phyloP scores from a whole-genome alignment of 1,284 basidiomycete genomes.

The Heliocybe sulcata region DNA sequence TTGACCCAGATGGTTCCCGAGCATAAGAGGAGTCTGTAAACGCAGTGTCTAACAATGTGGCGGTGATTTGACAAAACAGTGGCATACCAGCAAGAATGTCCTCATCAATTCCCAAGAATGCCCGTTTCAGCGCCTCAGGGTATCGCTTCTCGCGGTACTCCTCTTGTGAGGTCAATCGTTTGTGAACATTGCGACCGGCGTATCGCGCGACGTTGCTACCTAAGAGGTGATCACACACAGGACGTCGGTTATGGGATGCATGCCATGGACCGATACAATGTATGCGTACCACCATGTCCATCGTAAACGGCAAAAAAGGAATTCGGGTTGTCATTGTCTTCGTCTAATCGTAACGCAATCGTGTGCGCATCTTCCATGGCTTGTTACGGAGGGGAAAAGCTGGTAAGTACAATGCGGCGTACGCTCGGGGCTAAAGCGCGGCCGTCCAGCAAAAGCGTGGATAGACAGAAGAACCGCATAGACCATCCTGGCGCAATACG shows the following conservation, averaged over 20 bases:
- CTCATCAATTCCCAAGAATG: constrained; percentile 93
- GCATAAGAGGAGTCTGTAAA: constrained; percentile 74
- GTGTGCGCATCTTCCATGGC: constrained; percentile 99
- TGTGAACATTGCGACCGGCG: constrained; percentile 86
- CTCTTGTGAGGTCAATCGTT: constrained; percentile 68
- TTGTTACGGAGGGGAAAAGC: constrained; percentile 23
- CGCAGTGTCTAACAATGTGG: constrained; percentile 4
- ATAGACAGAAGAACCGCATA: constrained; percentile 3
- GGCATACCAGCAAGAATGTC: constrained; percentile 79
- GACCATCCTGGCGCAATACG: constrained; percentile 1
- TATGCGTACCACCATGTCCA: constrained; percentile 86
- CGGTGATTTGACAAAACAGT: constrained; percentile 1
- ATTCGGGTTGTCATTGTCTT: constrained; percentile 42
- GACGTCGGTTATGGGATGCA: not conserved
- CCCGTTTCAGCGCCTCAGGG: constrained; percentile 75
- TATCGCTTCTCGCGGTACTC: constrained; percentile 70
- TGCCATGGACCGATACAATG: not conserved
- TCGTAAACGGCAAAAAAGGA: constrained; percentile 97
- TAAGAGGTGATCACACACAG: constrained; percentile 22
- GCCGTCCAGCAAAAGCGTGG: constrained; percentile 10
- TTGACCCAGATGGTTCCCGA: constrained; percentile 94
- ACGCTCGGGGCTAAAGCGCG: constrained; percentile 2
- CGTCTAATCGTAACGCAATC: constrained; percentile 65
- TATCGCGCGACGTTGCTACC: constrained; percentile 88
- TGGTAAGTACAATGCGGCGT: constrained; percentile 7